Evolutionary conservation across 1,284 basidiomycete genomes (phyloP), one percentile per base, ranked within the genome.

Genomic region (Marasmius tenuissimus): DNA sequence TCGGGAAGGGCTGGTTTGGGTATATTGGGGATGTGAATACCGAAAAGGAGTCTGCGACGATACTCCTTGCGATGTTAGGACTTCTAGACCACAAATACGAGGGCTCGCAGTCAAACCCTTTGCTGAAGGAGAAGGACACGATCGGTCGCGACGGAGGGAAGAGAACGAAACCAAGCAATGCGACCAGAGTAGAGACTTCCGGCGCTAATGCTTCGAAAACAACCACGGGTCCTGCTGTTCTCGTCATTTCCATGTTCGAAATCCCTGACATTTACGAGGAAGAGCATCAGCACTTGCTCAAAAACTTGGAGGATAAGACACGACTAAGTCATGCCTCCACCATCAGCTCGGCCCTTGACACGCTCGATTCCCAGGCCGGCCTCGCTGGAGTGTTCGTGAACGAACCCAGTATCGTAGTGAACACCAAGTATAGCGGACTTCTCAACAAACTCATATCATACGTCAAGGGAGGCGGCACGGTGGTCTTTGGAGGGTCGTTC

Each of bases 401-500:
- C 6, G 77, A 79, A 49, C 68, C 71, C 6, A 72, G 68, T 6
- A 71, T 78, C 37, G 58, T 67, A 16, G 62, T 67, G 16, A 20
- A 20, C 48, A 53, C 22, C 0, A 66, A 66, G 9, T 65, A 73
- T 37, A 56, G 62, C 2, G 38, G 55, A 3, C 59, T 76, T 1
- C 62, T 72, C 11, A 38, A 61, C 11, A 67, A 72, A 33, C 63
- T 78, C 9, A 73, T 73, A 8, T 65, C 69, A 27, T 79, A 73
- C 61, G 71, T 65, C 8, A 72, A 70, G 57, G 59, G 45, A n/a
- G 77, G 78, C 10, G 77, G 78, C 7, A 68, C 69, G 1, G 74
- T 72, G 22, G 72, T 76, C 7, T 51, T 78, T 33, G 76, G 71
- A 10, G 75, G 74, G 27, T 61, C 65, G 20, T 78, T 78, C 68